phyloP scores from a whole-genome alignment of 2,329 filamentous ascomycete genomes.

The Botryotinia calthae region DNA sequence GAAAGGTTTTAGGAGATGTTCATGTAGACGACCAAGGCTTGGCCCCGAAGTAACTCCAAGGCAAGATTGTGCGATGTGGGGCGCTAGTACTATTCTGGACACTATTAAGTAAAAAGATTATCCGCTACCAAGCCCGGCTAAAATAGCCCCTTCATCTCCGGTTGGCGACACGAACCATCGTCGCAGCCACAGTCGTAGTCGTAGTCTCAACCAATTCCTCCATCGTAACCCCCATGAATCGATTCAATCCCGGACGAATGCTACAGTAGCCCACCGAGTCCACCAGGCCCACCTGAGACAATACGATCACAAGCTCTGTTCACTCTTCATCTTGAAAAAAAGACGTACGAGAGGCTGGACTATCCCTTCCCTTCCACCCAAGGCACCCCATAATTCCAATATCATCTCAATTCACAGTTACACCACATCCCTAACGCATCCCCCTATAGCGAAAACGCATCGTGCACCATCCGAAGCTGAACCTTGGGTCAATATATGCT shows the following conservation, averaged over 20 bases:
- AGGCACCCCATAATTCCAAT: no score
- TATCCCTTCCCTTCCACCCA: not conserved
- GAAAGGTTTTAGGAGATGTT: not conserved
- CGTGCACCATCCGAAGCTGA: not conserved
- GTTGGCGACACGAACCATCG: not conserved
- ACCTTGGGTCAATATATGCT: not conserved
- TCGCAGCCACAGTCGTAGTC: not conserved
- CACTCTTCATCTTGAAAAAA: not conserved
- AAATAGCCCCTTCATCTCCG: slow-evolving; percentile 2
- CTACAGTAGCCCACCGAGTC: not conserved
- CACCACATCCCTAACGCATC: not conserved
- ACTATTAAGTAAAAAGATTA: not conserved
- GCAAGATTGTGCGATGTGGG: not conserved
- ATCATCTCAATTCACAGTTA: slow-evolving; percentile 3
- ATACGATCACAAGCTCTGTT: not conserved
- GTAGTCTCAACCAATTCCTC: not conserved
- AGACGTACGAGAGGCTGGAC: not conserved
- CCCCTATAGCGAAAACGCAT: not conserved
- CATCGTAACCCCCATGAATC: not conserved
- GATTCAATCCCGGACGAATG: not conserved
- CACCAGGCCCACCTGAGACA: not conserved
- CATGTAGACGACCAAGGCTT: not conserved
- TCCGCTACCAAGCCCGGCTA: not conserved
- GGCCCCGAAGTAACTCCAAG: not conserved
- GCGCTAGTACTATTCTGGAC: not conserved